Conservation (phyloP, 2,329 filamentous ascomycete genomes). For the Venturia effusa region DNA sequence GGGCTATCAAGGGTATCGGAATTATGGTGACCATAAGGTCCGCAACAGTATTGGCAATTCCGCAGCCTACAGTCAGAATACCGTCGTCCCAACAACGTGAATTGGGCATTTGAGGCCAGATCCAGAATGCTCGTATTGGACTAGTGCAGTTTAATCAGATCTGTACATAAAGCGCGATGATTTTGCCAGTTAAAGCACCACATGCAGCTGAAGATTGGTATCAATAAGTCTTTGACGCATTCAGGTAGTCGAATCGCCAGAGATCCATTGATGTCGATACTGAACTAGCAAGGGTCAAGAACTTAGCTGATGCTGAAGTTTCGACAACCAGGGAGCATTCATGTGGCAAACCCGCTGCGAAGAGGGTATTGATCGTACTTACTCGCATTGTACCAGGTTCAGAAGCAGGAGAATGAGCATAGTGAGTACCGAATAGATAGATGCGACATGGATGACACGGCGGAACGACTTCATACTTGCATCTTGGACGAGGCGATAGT, state of each 20-base stretch:
- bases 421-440: constrained; percentile 26
- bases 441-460: constrained; percentile 28
- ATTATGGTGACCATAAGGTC: constrained; percentile 32
- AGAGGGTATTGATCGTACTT: background rate
- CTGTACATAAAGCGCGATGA: background rate
- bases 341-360: too few species aligned
- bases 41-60: constrained; percentile 31
- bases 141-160: constrained; percentile 12
- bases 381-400: constrained; percentile 30
- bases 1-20: constrained; percentile 32
- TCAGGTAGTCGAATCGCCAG: too few species aligned
- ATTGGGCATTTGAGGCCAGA: constrained; percentile 21
- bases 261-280: too few species aligned
- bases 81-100: constrained; percentile 32
- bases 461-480: constrained; percentile 26
- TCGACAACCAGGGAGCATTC: too few species aligned
- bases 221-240: too few species aligned
- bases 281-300: too few species aligned
- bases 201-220: too few species aligned
- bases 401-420: constrained; percentile 27
- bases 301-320: too few species aligned
- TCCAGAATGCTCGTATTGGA: constrained; percentile 33
- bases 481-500: constrained; percentile 29
- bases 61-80: constrained; percentile 25
- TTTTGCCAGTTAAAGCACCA: too few species aligned